Conservation (phyloP, 805 yeast genomes). For the Ogataea ramenticola region DNA sequence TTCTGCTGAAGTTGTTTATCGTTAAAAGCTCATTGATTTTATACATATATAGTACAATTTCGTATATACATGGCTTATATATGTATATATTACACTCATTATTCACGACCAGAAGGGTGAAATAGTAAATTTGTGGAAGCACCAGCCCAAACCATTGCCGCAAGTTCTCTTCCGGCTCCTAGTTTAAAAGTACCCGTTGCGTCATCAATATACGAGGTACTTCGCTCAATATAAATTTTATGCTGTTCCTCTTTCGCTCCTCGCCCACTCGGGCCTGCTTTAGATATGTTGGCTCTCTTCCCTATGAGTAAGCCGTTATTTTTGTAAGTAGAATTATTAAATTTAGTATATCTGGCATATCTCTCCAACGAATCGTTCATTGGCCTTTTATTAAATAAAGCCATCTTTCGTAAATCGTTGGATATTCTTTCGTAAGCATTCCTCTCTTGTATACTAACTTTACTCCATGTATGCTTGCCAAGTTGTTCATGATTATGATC, state of each 20-base stretch:
- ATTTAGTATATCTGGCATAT: not conserved
- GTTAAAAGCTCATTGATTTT: too few relatives aligned
- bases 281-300: not conserved
- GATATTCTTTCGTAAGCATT: constrained; percentile 22
- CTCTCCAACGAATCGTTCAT: constrained; percentile 13
- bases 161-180: not conserved
- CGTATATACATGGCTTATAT: too few relatives aligned
- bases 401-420: constrained; percentile 21
- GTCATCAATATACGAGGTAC: not conserved
- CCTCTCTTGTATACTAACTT: constrained; percentile 18
- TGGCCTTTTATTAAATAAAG: constrained; percentile 19
- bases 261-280: too few relatives aligned
- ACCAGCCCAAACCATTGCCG: not conserved
- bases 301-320: too few relatives aligned
- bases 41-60: too few relatives aligned
- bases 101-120: too few relatives aligned
- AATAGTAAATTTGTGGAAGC: not conserved
- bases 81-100: too few relatives aligned
- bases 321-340: not conserved
- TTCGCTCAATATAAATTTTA: too few relatives aligned
- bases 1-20: too few relatives aligned
- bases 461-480: constrained; percentile 12
- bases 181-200: not conserved
- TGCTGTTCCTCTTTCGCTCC: not conserved
- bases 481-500: too few relatives aligned